Evolutionary conservation across 176 grass and related monocot species (phyloP).

Genomic region (Bothriochloa decipiens): DNA sequence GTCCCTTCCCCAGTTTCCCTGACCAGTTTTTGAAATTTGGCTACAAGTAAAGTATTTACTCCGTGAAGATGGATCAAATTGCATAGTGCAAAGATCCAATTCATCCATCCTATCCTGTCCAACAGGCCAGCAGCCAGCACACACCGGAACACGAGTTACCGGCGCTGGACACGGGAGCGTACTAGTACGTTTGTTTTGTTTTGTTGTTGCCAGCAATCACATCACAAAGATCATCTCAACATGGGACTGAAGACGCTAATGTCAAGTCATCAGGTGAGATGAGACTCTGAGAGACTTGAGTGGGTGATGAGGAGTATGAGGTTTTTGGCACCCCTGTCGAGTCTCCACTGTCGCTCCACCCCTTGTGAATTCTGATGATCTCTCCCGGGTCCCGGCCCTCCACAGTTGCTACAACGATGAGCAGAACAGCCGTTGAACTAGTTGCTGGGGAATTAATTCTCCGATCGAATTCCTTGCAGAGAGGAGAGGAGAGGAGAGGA

Average conservation of each 20-base stretch:
- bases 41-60: too few species aligned
- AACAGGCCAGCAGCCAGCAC: background rate
- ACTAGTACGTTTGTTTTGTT: background rate
- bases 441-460: too few species aligned
- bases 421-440: too few species aligned
- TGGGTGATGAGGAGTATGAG: background rate
- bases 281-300: background rate
- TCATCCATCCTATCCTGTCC: background rate
- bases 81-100: background rate
- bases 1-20: background rate
- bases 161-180: too few species aligned
- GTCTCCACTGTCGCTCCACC: background rate
- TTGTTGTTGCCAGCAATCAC: background rate
- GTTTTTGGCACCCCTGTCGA: background rate
- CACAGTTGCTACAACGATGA: too few species aligned
- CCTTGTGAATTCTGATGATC: background rate
- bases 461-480: too few species aligned
- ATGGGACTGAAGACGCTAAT: background rate
- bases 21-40: background rate
- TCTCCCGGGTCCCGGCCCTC: background rate
- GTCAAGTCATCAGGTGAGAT: slow-evolving; percentile 9
- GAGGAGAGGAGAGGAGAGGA: background rate
- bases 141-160: too few species aligned
- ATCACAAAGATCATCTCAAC: slow-evolving; percentile 17
- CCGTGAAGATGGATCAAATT: background rate